Conservation (phyloP, 2,329 filamentous ascomycete genomes). For the Penicillium sp. region DNA sequence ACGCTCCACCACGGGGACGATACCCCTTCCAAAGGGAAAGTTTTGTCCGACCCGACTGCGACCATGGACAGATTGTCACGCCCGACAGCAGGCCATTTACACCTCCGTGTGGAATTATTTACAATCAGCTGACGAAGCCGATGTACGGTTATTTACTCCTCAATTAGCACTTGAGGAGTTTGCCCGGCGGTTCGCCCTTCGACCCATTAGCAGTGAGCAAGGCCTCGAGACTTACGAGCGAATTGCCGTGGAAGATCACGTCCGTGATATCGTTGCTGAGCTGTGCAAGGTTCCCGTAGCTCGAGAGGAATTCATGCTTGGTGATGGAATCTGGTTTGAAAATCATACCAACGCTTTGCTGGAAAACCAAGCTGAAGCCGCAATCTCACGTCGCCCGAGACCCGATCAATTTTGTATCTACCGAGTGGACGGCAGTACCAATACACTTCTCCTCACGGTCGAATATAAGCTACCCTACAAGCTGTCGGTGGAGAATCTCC, state of each 20-base stretch:
- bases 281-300: slow-evolving; percentile 22
- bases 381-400: background rate
- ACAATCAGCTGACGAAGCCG: slow-evolving; percentile 5
- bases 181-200: slow-evolving; percentile 10
- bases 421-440: background rate
- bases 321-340: background rate
- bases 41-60: slow-evolving; percentile 19
- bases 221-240: slow-evolving; percentile 11
- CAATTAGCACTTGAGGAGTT: slow-evolving; percentile 12
- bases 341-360: background rate
- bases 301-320: background rate
- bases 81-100: background rate
- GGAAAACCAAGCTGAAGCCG: background rate
- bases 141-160: slow-evolving; percentile 10
- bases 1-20: slow-evolving; percentile 20
- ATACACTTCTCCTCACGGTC: background rate
- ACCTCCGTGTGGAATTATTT: slow-evolving; percentile 12
- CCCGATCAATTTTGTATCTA: background rate
- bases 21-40: slow-evolving; percentile 19
- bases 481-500: background rate
- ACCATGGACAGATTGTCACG: slow-evolving; percentile 16
- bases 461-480: background rate
- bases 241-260: slow-evolving; percentile 9
- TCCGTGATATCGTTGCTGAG: slow-evolving; percentile 23
- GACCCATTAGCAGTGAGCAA: slow-evolving; percentile 17